phyloP scores from a whole-genome alignment of 2,329 filamentous ascomycete species.

The Penicillium sumatraense region DNA sequence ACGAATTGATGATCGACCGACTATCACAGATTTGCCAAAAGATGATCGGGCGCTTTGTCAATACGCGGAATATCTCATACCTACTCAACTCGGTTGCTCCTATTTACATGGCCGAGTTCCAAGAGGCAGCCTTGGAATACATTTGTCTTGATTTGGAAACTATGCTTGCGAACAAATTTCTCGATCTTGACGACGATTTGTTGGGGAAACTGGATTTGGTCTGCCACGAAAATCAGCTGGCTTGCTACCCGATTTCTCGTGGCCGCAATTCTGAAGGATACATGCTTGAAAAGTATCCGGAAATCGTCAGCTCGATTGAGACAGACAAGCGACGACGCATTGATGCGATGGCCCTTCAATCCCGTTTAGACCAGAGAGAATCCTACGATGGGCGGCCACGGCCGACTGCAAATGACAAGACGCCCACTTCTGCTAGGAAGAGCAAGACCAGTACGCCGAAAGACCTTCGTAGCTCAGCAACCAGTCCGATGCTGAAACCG shows the following conservation, averaged over 20 bases:
- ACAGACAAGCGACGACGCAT: constrained; percentile 65
- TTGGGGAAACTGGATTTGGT: constrained; percentile 77
- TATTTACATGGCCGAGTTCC: constrained; percentile 82
- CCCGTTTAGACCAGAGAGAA: constrained; percentile 67
- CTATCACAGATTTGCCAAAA: constrained; percentile 88
- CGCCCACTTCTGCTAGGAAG: constrained; percentile 51
- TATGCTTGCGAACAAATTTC: constrained; percentile 86
- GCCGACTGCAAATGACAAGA: constrained; percentile 65
- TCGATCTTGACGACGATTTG: constrained; percentile 85
- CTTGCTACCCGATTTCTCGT: constrained; percentile 75
- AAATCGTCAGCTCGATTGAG: constrained; percentile 45
- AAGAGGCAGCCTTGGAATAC: constrained; percentile 85
- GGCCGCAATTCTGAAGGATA: constrained; percentile 71
- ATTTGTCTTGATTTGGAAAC: constrained; percentile 88
- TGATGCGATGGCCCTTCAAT: constrained; percentile 74
- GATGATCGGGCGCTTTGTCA: constrained; percentile 81
- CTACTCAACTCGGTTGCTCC: constrained; percentile 85
- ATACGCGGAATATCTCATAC: constrained; percentile 80
- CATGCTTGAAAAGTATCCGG: constrained; percentile 50
- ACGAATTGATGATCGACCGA: constrained; percentile 93
- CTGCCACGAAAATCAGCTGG: constrained; percentile 80
- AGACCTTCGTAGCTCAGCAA: constrained; percentile 51
- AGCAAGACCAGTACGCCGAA: constrained; percentile 48
- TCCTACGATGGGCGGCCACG: constrained; percentile 65
- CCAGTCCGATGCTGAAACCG: constrained; percentile 69